Conservation (phyloP, 257 asterid genomes). For the Lithospermum erythrorhizon region DNA sequence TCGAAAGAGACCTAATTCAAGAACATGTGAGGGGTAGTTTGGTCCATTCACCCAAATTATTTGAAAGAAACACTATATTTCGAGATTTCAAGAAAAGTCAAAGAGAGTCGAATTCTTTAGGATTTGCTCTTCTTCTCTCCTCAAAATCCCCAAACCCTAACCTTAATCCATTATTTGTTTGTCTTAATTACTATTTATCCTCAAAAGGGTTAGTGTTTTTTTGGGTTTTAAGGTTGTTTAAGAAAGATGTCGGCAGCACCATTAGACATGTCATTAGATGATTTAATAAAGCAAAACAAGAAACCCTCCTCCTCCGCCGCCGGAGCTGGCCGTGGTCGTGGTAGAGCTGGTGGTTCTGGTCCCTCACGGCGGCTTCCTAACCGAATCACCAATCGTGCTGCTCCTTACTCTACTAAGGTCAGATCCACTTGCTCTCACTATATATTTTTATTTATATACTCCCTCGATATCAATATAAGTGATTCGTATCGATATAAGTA, state of each 20-base stretch:
- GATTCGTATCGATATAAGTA: neutral
- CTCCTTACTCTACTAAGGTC: constrained; percentile 43
- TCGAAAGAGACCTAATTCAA: neutral
- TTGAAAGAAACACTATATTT: too few species aligned
- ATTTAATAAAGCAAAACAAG: constrained; percentile 86
- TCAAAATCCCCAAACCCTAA: neutral
- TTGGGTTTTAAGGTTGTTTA: constrained; percentile 5
- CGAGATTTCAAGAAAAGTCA: too few species aligned
- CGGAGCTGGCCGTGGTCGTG: constrained; percentile 71
- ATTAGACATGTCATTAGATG: constrained; percentile 79
- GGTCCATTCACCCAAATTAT: too few species aligned
- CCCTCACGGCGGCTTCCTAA: neutral
- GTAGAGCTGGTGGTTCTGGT: constrained; percentile 18
- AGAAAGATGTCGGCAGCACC: constrained; percentile 74
- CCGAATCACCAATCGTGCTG: neutral
- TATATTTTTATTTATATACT: neutral
- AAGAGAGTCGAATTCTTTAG: too few species aligned
- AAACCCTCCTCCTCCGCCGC: constrained; percentile 30
- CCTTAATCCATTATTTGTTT: too few species aligned
- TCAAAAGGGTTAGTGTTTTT: too few species aligned
- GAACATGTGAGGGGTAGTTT: too few species aligned
- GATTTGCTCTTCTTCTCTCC: too few species aligned
- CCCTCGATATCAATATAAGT: neutral
- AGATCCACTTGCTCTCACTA: constrained; percentile 22
- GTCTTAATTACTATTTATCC: constrained; percentile 6